Base-by-base conservation (phyloP, 495 filamentous ascomycete species). In the Lindgomyces ingoldianus region DNA sequence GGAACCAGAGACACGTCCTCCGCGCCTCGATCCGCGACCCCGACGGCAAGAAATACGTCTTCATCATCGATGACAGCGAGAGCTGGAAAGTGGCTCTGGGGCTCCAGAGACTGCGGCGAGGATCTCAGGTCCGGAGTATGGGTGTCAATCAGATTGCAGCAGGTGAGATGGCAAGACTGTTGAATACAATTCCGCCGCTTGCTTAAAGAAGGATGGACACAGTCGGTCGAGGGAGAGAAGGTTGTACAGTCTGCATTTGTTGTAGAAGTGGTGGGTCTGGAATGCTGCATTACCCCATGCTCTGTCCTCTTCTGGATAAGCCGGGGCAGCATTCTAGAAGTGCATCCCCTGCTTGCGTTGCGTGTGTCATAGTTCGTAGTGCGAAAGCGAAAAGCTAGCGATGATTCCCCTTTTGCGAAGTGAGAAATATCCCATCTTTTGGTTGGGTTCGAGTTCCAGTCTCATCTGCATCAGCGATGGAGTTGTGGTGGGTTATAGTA, bases 1-100 rank as follows among this genome's bases (percentile, higher is more conserved):
- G 78, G 68, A 42, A 44, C 29, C 24, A n/a, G 24, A 57, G 25
- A 48, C 93, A 97, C 74, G 77, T 98, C 26, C 77, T 98, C 29
- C 84, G 94, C 47, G 91, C 91, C 10, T 90, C 81, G 19, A 81
- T 96, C 39, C 81, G 91, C 26, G 94, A 98, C 73, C 85, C 89
- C 54, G 91, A 96, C 57, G 89, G 87, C 26, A 89, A 89, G 72
- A 81, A 85, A 45, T 96, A 89, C 70, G 81, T 96, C 51, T 97
- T 96, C 71, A 80, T 98, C 1, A 71, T 96, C 18, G 80, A 83
- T 26, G 88, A 93, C 70, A 84, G 87, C 33, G 93, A 98, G 73
- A 89, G 86, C 16, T 97, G 94, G 94, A 98, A 98, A 78, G 86
- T 98, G 30, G 87, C 88, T 0, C 81, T 89, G 22, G 91, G 91